Base-by-base conservation (phyloP, 495 filamentous ascomycete species). In the Tuber aestivum region DNA sequence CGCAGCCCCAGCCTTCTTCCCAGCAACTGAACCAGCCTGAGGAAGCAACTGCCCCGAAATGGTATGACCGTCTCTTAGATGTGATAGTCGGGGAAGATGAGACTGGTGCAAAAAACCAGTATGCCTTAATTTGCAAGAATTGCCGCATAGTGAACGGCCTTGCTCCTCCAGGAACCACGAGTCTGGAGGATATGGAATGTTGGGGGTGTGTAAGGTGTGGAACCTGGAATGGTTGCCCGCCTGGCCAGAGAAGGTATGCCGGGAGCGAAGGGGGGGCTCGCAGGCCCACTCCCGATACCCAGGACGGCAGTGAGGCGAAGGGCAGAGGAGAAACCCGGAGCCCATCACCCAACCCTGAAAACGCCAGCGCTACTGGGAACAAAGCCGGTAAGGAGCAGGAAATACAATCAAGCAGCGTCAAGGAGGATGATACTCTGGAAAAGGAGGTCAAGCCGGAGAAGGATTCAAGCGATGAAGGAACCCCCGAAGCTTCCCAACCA, bases 141-240 rank as follows among this genome's bases (percentile, higher is more conserved):
- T 99, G 95, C 82, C 87, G 93, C 40, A 88, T 97, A 16, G 95
- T 99, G 44, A 99, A 99, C 82, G 95, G 95, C 5, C 95, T 97
- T 81, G 95, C 96, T 3, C 95, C 95, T 18, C 95, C 95, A 0
- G 95, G 96, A 3, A 89, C 91, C 4, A 91, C 89, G 81, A 89
- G 86, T 0, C 85, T 94, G 23, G 89, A 92, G 23, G 95, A 97
- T 68, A 83, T 99, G 0, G 95, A 95, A 16, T 88, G 86, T 78
- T 99, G 95, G 95, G 90, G 91, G 72, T 99, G 95, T 85, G 91
- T 90, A 75, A 90, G 89, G 68, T 99, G 95, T 81, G 90, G 92
- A 1, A 86, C 89, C n/a, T 88, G 88, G 87, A 99, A 99, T 83
- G 94, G 95, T 89, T 69, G 48, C 18, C 35, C 45, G 16, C 40